These are phyloP conservation scores for Lasiodiplodia sp. DNA, from an alignment of 2,329 filamentous ascomycete genomes.

Conservation along the genomic window DNA sequence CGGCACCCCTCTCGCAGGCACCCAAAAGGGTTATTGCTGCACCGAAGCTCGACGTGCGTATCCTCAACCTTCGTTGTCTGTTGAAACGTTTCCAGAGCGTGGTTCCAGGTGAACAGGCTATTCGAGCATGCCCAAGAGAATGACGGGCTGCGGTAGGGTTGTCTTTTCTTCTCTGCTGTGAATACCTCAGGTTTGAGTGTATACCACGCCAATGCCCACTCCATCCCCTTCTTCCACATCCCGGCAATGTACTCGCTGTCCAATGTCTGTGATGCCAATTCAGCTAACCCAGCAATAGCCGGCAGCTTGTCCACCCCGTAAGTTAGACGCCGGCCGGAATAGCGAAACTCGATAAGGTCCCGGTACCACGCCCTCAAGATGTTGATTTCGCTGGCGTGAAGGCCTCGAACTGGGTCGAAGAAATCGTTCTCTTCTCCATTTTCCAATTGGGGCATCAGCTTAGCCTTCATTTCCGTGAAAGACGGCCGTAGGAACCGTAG, in stretches of 20 bases:
- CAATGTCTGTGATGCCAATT: background rate
- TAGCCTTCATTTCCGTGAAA: background rate
- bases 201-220: constrained; percentile 13
- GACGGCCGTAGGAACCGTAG: background rate
- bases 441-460: background rate
- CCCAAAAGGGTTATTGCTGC: background rate
- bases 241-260: background rate
- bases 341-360: constrained; percentile 3
- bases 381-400: background rate
- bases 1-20: background rate
- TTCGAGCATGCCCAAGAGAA: background rate
- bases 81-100: background rate
- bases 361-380: constrained; percentile 9
- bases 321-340: constrained; percentile 25
- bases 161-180: background rate
- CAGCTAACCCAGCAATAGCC: constrained; percentile 30
- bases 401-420: background rate
- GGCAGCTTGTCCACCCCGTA: constrained; percentile 29
- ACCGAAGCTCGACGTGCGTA: background rate
- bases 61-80: background rate
- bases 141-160: background rate
- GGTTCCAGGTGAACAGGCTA: background rate
- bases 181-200: background rate
- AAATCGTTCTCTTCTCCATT: background rate
- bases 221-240: background rate